Percentiles rank a stretch among this genome's conserved stretches.
These are phyloP conservation scores for Sphagnum tenellum DNA, from an alignment of 225 moss, liverwort and hornwort species.

Conservation along the genomic window DNA sequence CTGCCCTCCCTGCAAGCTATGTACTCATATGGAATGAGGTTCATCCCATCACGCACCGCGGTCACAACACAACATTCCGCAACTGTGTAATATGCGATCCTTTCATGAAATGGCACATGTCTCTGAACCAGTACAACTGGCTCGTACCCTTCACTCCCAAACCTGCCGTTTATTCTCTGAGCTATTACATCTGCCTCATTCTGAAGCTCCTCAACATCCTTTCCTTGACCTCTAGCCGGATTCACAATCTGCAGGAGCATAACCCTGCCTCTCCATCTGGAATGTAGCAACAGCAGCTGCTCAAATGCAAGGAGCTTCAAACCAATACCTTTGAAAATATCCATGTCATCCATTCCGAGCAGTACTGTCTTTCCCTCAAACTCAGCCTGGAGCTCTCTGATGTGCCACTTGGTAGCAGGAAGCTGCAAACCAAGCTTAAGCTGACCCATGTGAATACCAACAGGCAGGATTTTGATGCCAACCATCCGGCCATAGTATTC, in stretches of 20 bases:
- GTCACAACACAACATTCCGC: slow-evolving; percentile 96
- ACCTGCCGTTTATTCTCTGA: slow-evolving; percentile 69
- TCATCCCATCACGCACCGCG: slow-evolving; percentile 93
- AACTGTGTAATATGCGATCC: slow-evolving; percentile 84
- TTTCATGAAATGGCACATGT: slow-evolving; percentile 56
- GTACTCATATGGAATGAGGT: slow-evolving; percentile 93
- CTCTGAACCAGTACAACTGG: slow-evolving; percentile 71
- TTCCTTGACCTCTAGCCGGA: slow-evolving; percentile 79
- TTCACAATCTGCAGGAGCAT: slow-evolving; percentile 92
- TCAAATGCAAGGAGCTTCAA: slow-evolving; percentile 96
- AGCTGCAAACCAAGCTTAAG: slow-evolving; percentile 56
- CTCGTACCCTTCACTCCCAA: slow-evolving; percentile 52
- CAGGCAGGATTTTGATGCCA: slow-evolving; percentile 96
- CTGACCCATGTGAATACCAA: slow-evolving; percentile 83
- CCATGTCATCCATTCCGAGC: slow-evolving; percentile 97
- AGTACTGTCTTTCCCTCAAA: slow-evolving; percentile 74
- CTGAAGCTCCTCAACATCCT: slow-evolving; percentile 69
- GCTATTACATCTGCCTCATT: slow-evolving; percentile 59
- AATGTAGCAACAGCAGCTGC: slow-evolving; percentile 70
- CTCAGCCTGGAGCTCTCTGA: slow-evolving; percentile 58
- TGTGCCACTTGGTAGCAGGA: slow-evolving; percentile 59
- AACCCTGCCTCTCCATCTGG: slow-evolving; percentile 66
- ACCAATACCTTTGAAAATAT: slow-evolving; percentile 96
- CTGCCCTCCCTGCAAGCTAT: slow-evolving; percentile 84
- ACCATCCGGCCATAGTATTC: slow-evolving; percentile 96